Conservation (phyloP, 2,329 filamentous ascomycete species). For the Colletotrichum cordylinicola region DNA sequence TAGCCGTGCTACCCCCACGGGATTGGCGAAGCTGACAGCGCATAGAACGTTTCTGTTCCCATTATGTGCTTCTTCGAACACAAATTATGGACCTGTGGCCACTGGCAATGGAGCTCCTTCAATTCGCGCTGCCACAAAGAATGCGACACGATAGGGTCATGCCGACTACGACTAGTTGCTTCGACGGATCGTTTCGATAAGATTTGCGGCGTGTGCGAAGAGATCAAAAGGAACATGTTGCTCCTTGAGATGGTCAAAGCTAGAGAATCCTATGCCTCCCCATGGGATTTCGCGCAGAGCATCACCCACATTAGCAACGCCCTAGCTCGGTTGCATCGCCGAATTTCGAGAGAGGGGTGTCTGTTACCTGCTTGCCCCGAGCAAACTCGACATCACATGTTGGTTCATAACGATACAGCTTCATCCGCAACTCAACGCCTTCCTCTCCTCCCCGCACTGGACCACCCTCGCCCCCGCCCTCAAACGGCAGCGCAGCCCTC, state of each 20-base stretch:
- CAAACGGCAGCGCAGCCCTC: neutral
- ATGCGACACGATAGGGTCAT: neutral
- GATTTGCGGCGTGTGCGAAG: neutral
- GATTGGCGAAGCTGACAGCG: neutral
- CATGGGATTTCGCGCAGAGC: neutral
- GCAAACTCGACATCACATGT: neutral
- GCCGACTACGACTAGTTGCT: neutral
- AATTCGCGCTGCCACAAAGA: neutral
- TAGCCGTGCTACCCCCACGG: neutral
- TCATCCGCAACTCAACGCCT: neutral
- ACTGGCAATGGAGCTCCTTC: neutral
- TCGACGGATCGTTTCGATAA: neutral
- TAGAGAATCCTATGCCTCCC: neutral
- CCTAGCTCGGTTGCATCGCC: neutral
- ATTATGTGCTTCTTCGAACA: neutral
- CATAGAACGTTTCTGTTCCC: neutral
- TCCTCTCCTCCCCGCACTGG: neutral
- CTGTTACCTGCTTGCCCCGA: neutral
- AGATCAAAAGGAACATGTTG: neutral
- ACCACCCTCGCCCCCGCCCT: neutral
- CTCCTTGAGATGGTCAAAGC: neutral
- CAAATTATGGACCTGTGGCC: neutral
- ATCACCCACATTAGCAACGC: neutral
- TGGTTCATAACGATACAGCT: neutral
- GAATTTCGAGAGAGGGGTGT: neutral